These are phyloP conservation scores for Triticum monococcum DNA, from an alignment of 176 grass and related monocot genomes.

Conservation along the genomic window DNA sequence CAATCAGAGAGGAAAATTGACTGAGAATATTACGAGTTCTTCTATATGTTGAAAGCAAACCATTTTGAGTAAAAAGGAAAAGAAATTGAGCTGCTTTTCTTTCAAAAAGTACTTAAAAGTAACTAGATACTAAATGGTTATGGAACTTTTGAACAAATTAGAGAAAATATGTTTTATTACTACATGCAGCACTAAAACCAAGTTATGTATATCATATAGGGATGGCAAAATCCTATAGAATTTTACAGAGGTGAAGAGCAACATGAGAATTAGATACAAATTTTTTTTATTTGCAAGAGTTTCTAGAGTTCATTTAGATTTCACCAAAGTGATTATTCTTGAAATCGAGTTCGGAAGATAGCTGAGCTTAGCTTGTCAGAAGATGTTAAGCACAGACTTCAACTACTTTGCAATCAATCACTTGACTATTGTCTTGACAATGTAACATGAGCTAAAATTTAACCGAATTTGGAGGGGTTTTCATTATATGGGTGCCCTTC, in stretches of 20 bases:
- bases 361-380: neutral
- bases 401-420: neutral
- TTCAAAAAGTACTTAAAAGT: neutral
- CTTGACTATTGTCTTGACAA: neutral
- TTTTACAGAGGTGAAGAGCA: neutral
- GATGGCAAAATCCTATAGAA: neutral
- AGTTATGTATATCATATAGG: neutral
- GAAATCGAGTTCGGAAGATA: neutral
- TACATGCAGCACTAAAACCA: neutral
- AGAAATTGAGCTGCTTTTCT: neutral
- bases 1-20: neutral
- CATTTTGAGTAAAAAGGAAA: neutral
- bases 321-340: neutral
- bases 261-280: neutral
- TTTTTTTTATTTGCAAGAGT: neutral
- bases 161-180: too few species aligned
- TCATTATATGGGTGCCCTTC: neutral
- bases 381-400: neutral
- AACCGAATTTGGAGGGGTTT: neutral
- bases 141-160: too few species aligned
- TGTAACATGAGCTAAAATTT: neutral
- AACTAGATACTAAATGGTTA: too few species aligned
- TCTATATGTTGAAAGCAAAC: neutral
- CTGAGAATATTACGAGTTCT: neutral
- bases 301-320: neutral